A percentile compares a stretch with the other conserved stretches of the same genome.
These are phyloP conservation scores for Suillus discolor DNA, from an alignment of 768 basidiomycete species.

Conservation along the genomic window DNA sequence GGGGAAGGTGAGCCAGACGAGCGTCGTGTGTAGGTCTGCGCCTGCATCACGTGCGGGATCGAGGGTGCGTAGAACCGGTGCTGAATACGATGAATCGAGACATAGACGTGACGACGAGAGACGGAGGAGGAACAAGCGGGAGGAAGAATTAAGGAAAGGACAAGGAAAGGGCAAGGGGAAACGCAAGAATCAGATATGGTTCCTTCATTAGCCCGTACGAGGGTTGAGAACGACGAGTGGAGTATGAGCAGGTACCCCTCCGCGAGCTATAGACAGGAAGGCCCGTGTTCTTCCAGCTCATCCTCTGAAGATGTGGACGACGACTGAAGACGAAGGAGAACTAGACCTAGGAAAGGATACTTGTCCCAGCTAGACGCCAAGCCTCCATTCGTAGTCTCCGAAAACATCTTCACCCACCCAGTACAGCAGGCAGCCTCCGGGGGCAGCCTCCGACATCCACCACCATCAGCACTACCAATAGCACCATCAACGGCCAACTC, in stretches of 20 bases:
- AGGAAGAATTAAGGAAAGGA: constrained; percentile 21
- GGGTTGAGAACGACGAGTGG: constrained; percentile 62
- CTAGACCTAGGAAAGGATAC: constrained; percentile 66
- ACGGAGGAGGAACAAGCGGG: constrained; percentile 24
- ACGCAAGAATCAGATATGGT: constrained; percentile 42
- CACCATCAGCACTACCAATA: constrained; percentile 10
- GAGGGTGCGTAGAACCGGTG: constrained; percentile 31
- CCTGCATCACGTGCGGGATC: constrained; percentile 66
- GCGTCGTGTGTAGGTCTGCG: constrained; percentile 70
- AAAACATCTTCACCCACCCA: constrained; percentile 50
- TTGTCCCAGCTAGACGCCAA: constrained; percentile 72
- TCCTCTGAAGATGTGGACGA: constrained; percentile 32
- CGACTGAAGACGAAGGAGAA: constrained; percentile 57
- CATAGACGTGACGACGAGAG: constrained; percentile 21
- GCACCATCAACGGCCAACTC: constrained; percentile 10
- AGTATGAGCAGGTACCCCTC: constrained; percentile 33
- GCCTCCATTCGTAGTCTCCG: constrained; percentile 73
- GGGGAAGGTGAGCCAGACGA: constrained; percentile 49
- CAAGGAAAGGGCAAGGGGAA: constrained; percentile 30
- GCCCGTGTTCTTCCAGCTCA: constrained; percentile 25
- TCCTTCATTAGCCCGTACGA: constrained; percentile 64
- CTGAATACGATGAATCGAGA: constrained; percentile 19
- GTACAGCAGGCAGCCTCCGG: constrained; percentile 16
- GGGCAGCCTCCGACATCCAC: constrained; percentile 17
- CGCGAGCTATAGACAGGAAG: constrained; percentile 9